A percentile compares a stretch with the other conserved stretches of the same genome.
Evolutionary conservation across 148 eudicot genomes (phyloP).

Genomic region (Camellia japonica): DNA sequence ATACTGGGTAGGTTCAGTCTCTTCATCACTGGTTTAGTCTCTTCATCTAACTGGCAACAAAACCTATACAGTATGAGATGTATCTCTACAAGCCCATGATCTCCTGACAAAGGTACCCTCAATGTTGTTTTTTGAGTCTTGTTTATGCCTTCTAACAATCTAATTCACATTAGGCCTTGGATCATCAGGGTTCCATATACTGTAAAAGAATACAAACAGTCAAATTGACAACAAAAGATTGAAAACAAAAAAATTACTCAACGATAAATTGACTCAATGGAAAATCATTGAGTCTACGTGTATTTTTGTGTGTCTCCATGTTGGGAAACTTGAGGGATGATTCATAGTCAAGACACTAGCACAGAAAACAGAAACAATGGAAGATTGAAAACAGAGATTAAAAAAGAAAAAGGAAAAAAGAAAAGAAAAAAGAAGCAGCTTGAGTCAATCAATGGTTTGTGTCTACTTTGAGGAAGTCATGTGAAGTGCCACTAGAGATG

Average conservation of each 20-base stretch:
- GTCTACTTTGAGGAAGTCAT: conserved; percentile 19
- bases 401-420: too few species aligned
- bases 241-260: not conserved
- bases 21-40: too few species aligned
- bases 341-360: not conserved
- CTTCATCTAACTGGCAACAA: too few species aligned
- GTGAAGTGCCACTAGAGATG: conserved; percentile 69
- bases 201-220: not conserved
- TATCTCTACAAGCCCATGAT: too few species aligned
- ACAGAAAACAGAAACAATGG: not conserved
- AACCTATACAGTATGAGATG: too few species aligned
- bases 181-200: too few species aligned
- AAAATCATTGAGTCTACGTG: not conserved
- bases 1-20: too few species aligned
- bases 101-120: too few species aligned
- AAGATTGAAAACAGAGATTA: not conserved
- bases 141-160: too few species aligned
- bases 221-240: not conserved
- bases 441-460: not conserved
- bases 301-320: not conserved
- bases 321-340: not conserved
- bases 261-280: not conserved
- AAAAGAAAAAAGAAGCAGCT: too few species aligned
- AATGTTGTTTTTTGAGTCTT: too few species aligned
- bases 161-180: too few species aligned